phyloP scores from a whole-genome alignment of 768 basidiomycete species.

The Amanita exitialis region DNA sequence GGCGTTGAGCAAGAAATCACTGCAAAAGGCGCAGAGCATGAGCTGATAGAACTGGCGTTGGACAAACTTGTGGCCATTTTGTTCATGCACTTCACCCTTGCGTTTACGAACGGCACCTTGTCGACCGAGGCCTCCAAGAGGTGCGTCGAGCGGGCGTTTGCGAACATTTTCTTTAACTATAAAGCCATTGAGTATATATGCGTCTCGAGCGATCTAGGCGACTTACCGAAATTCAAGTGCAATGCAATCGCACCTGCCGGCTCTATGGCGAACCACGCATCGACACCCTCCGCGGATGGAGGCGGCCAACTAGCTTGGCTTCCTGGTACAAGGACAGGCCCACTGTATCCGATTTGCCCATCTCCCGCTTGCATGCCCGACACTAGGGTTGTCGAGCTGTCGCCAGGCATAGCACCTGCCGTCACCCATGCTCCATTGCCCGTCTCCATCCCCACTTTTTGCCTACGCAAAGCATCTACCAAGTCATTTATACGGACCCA shows the following conservation, averaged over 20 bases:
- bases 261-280: constrained; percentile 96
- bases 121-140: constrained; percentile 81
- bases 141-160: constrained; percentile 88
- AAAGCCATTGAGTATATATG: constrained; percentile 8
- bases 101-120: constrained; percentile 97
- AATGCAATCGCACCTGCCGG: constrained; percentile 91
- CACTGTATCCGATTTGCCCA: constrained; percentile 38
- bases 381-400: constrained; percentile 26
- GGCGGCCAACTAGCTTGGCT: constrained; percentile 12
- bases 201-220: constrained; percentile 1
- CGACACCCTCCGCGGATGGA: constrained; percentile 63
- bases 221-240: constrained; percentile 86
- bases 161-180: constrained; percentile 96
- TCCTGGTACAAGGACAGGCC: constrained; percentile 22
- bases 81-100: constrained; percentile 96
- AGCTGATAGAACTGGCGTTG: constrained; percentile 97
- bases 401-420: constrained; percentile 78
- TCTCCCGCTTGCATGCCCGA: constrained; percentile 25
- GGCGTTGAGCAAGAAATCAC: constrained; percentile 94
- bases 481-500: constrained; percentile 94
- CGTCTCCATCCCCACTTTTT: constrained; percentile 81
- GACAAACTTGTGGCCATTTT: constrained; percentile 99
- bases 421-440: constrained; percentile 95
- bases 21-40: constrained; percentile 97
- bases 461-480: constrained; percentile 85